Base-by-base conservation (phyloP, 2,329 filamentous ascomycete species). In the Aspergillus ochraceoroseus region DNA sequence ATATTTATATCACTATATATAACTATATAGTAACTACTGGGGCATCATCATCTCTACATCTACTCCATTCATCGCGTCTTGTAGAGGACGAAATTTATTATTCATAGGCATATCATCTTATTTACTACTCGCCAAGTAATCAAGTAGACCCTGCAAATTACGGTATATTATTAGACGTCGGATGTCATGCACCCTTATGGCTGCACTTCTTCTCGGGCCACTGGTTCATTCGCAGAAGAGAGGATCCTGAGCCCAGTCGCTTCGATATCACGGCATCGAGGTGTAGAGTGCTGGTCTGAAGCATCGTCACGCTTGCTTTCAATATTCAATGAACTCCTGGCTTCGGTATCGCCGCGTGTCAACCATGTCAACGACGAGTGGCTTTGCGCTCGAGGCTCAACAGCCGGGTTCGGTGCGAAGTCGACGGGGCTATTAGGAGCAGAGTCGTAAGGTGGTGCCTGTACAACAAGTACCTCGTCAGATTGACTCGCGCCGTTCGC, bases 371-470 rank as follows among this genome's bases (percentile, higher is more conserved):
- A n/a, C n/a, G 31, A 13, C 13, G 27, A 23, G 14, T 22, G 19
- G 12, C n/a, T 28, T 14, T 35, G 29, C 7, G 23, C 40, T 17
- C 8, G 31, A n/a, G 47, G 47, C 7, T 51, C 44, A 40, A 8
- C 27, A 43, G 34, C n/a, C 46, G 34, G 15, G 6, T 56, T 49
- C 2, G 46, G 38, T 7, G 40, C 32, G 6, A 48, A 32, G 26
- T 58, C 59, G 19, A 53, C 56, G 8, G 63, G 62, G 32, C 63
- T 65, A 35, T 60, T 61, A 5, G 63, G 64, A 44, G 77, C 73
- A 3, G 79, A 84, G 46, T 83, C 80, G 7, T 68, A 66, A 1
- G 81, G 82, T n/a, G n/a, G n/a, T 1, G 80, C 81, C 43, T 77
- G 75, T 8, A 85, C 79, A 11, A 86, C 75, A 3, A 85, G 67